Evolutionary conservation across 441 rosid species (phyloP).

Genomic region (Erodium moschatum): DNA sequence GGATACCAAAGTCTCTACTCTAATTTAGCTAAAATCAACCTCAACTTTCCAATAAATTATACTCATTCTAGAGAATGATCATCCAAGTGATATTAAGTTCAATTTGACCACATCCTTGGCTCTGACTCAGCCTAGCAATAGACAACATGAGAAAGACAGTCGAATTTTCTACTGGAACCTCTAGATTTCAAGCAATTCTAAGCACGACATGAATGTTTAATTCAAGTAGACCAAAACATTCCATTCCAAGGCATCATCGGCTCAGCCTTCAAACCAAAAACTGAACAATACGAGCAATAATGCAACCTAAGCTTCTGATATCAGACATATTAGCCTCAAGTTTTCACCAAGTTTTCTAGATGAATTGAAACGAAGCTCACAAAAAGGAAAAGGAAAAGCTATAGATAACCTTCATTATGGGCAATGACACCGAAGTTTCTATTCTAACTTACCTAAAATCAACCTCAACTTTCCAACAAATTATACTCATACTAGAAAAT

Average conservation of each 20-base stretch:
- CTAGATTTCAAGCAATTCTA: too few relatives aligned
- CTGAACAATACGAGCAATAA: too few relatives aligned
- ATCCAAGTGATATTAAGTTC: neutral
- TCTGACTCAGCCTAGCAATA: neutral
- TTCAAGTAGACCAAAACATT: too few relatives aligned
- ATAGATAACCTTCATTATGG: constrained; percentile 38
- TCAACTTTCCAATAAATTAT: neutral
- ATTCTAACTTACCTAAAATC: neutral
- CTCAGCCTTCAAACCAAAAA: too few relatives aligned
- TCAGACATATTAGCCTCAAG: too few relatives aligned
- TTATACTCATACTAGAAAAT: neutral
- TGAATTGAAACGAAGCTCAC: neutral
- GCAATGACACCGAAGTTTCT: neutral
- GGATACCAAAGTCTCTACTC: neutral
- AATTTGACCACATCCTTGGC: neutral
- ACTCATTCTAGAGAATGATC: neutral
- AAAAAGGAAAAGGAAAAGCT: neutral
- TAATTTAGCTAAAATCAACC: neutral
- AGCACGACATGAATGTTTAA: too few relatives aligned
- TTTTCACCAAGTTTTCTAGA: too few relatives aligned
- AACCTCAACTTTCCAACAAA: neutral
- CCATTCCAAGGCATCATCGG: too few relatives aligned
- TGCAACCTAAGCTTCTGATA: too few relatives aligned
- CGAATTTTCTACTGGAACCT: too few relatives aligned
- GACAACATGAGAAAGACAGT: neutral